Conservation (phyloP, 768 basidiomycete species). For the Trametes cinnabarina region DNA sequence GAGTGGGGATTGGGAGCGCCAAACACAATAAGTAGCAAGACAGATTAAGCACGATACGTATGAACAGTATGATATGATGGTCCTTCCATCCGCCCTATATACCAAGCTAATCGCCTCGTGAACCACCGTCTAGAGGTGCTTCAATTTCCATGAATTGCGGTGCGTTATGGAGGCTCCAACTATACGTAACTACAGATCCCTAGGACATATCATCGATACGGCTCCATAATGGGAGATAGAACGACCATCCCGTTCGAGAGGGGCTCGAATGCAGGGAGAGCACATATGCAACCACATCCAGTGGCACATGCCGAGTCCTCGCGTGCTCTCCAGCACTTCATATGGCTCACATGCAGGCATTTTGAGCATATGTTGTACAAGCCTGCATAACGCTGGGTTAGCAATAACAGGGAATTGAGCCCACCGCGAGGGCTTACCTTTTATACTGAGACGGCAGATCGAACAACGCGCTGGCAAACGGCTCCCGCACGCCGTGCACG, state of each 20-base stretch:
- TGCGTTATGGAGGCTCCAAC: no score
- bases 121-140: no score
- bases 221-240: conserved; percentile 5
- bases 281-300: conserved; percentile 30
- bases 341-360: conserved; percentile 28
- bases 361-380: conserved; percentile 26
- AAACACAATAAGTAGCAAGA: no score
- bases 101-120: no score
- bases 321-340: conserved; percentile 25
- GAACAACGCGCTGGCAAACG: conserved; percentile 55
- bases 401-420: background rate
- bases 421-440: conserved; percentile 48
- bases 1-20: no score
- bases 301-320: conserved; percentile 23
- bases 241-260: conserved; percentile 12
- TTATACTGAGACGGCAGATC: conserved; percentile 73
- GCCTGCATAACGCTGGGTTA: conserved; percentile 10
- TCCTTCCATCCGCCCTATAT: no score
- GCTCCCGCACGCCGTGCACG: conserved; percentile 39
- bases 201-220: background rate
- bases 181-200: no score
- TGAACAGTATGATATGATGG: no score
- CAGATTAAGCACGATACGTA: no score
- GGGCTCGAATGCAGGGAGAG: conserved; percentile 7
- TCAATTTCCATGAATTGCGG: no score